Conservation (phyloP, 805 yeast genomes). For the Kregervanrija fluxuum region DNA sequence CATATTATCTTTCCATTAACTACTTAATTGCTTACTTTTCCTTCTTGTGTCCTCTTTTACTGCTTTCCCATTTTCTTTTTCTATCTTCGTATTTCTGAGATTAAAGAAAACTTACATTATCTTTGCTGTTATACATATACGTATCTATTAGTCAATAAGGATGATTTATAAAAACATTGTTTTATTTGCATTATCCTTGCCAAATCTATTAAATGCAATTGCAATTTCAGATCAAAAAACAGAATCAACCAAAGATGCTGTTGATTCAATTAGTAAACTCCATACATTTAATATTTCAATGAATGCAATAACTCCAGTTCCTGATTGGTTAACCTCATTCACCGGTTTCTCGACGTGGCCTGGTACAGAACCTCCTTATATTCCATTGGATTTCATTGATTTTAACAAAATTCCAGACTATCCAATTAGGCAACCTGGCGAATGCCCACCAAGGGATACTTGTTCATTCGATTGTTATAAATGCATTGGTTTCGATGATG, state of each 20-base stretch:
- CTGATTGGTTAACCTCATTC: conserved; percentile 68
- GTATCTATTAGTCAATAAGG: no score
- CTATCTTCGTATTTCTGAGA: no score
- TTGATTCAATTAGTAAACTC: background rate
- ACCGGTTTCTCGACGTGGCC: conserved; percentile 84
- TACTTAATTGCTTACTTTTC: no score
- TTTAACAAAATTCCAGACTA: conserved; percentile 43
- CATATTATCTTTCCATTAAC: no score
- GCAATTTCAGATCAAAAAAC: background rate
- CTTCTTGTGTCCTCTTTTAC: no score
- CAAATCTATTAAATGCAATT: background rate
- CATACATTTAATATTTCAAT: conserved; percentile 17
- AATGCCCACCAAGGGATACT: conserved; percentile 45
- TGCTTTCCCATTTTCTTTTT: no score
- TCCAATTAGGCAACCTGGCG: conserved; percentile 46
- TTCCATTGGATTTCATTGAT: conserved; percentile 68
- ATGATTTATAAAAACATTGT: no score
- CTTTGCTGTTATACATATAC: no score
- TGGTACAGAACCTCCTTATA: conserved; percentile 77
- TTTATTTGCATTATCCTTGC: background rate
- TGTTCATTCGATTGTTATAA: conserved; percentile 86
- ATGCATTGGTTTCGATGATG: conserved; percentile 72
- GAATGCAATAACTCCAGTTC: conserved; percentile 38
- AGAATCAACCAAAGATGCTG: background rate
- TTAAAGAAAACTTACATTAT: no score